Evolutionary conservation across 2,329 filamentous ascomycete genomes (phyloP), one percentile per base, ranked within the genome.

Genomic region (Penicillium glabrum): DNA sequence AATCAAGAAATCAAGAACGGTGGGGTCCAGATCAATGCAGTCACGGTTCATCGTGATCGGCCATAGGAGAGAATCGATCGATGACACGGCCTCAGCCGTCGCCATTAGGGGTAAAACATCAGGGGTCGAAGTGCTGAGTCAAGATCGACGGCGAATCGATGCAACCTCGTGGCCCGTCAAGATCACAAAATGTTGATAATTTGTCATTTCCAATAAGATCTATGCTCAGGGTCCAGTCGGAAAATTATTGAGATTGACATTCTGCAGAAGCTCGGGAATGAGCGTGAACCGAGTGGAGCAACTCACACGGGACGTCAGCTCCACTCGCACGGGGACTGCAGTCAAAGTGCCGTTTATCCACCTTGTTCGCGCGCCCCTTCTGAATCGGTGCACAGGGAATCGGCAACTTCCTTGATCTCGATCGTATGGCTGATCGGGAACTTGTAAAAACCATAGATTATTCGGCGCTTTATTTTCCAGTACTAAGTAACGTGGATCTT

Each of bases 1-100:
- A 24, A 24, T 24, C 23, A 24, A 24, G 23, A 35, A 59, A 57
- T 55, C 53, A 62, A 65, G 61, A 62, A 65, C 61, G 57, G 59
- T 60, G 57, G 61, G 51, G 57, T 51, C 43, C 23, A n/a, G 14
- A 48, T 21, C 23, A 11, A 33, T 57, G 26, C 26, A 53, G 50
- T 44, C 39, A 41, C 44, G 45, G 53, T 10, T 9, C 35, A 59
- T 62, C 59, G 44, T 33, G 54, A 60, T 63, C 49, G 10, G 27
- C 26, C 39, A 33, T 31, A 26, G 23, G 29, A 21, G 43, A 9
- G 31, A 51, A 54, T 51, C 52, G 61, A 63, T 65, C 62, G 21
- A 50, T 44, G 44, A 13, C 35, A 51, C 21, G 27, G 14, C 24
- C n/a, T 37, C 13, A 10, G n/a, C 16, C 16, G 31, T 14, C 13